phyloP scores from a whole-genome alignment of 1,284 basidiomycete species.

The Termitomyces sp. region DNA sequence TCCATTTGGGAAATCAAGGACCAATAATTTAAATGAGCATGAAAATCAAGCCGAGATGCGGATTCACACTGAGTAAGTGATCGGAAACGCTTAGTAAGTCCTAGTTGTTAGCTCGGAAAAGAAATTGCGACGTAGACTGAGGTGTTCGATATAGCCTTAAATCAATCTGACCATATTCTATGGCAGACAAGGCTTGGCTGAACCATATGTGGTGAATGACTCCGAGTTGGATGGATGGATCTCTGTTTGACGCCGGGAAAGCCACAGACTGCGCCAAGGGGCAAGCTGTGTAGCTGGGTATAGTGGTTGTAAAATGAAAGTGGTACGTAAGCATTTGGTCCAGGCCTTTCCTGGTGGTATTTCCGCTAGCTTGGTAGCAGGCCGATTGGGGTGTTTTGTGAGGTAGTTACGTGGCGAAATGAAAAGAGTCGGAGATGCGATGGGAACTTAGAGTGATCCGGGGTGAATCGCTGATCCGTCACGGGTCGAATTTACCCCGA shows the following conservation, averaged over 20 bases:
- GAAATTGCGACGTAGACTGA: not conserved
- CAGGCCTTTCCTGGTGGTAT: too few species aligned
- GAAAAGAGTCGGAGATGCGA: too few species aligned
- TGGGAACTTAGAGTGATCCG: not conserved
- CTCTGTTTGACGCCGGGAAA: too few species aligned
- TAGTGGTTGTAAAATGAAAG: too few species aligned
- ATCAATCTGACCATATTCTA: not conserved
- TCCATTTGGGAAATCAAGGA: not conserved
- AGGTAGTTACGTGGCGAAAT: too few species aligned
- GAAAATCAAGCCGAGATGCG: not conserved
- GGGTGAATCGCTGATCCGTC: not conserved
- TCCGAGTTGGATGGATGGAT: not conserved
- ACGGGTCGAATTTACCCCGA: not conserved
- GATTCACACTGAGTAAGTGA: not conserved
- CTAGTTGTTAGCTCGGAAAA: not conserved
- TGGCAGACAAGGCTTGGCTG: not conserved
- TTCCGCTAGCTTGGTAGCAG: too few species aligned
- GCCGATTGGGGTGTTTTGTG: too few species aligned
- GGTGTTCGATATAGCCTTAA: not conserved
- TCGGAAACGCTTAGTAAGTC: too few species aligned
- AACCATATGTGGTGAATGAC: not conserved
- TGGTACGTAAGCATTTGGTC: too few species aligned
- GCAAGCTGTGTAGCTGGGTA: too few species aligned
- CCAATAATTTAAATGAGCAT: not conserved
- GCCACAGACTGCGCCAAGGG: too few species aligned